phyloP scores from a whole-genome alignment of 148 eudicot genomes.

The Persicaria tinctoria region DNA sequence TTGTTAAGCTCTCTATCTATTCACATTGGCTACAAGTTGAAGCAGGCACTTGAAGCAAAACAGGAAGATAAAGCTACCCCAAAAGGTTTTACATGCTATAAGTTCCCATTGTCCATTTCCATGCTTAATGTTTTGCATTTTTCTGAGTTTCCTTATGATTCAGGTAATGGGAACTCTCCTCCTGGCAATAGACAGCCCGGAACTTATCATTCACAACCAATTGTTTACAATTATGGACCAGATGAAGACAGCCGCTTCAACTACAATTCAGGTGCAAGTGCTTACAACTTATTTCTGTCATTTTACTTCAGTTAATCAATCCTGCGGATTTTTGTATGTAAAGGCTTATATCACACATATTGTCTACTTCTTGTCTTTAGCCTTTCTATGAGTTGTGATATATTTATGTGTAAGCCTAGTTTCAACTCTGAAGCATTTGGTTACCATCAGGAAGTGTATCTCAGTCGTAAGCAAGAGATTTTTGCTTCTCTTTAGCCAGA shows the following conservation, averaged over 20 bases:
- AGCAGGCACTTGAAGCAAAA: constrained; percentile 4
- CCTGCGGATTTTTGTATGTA: not conserved
- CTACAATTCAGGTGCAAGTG: constrained; percentile 41
- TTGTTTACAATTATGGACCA: constrained; percentile 46
- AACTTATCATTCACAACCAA: constrained; percentile 45
- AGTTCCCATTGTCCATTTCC: not conserved
- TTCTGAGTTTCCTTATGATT: not conserved
- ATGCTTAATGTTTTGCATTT: not conserved
- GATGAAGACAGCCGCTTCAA: constrained; percentile 60
- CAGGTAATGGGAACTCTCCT: constrained; percentile 46
- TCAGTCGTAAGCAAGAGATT: not conserved
- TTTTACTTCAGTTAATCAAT: not conserved
- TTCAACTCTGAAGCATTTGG: not conserved
- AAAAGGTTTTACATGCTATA: not conserved
- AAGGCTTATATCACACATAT: not conserved
- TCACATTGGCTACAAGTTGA: constrained; percentile 15
- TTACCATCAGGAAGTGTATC: not conserved
- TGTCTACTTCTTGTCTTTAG: not conserved
- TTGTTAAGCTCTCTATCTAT: constrained; percentile 11
- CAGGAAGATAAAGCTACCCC: constrained; percentile 7
- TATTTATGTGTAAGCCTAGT: not conserved
- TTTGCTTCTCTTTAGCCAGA: not conserved
- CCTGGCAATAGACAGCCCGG: constrained; percentile 38
- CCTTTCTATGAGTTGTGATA: not conserved
- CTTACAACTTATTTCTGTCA: not conserved